These are phyloP conservation scores for Phialemoniopsis sp. DNA, from an alignment of 2,329 filamentous ascomycete species.

Conservation along the genomic window DNA sequence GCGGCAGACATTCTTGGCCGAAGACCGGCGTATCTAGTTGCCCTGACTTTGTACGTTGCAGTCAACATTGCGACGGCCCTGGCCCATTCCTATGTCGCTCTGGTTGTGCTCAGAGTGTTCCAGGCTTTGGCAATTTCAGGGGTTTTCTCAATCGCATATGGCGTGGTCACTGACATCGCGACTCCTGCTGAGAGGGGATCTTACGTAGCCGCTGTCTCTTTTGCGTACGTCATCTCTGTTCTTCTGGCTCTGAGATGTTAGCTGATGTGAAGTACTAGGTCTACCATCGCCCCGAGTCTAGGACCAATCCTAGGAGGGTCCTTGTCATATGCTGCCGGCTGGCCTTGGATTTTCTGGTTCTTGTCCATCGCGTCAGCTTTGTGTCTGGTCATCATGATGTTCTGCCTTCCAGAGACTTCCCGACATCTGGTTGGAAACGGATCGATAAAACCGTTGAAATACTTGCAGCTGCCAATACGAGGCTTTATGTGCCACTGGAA, in stretches of 20 bases:
- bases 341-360: slow-evolving; percentile 34
- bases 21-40: not conserved
- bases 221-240: not conserved
- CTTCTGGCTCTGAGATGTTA: not conserved
- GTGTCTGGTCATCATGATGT: slow-evolving; percentile 10
- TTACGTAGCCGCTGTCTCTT: not conserved
- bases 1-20: slow-evolving; percentile 1
- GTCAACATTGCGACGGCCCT: slow-evolving; percentile 1
- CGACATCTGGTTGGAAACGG: slow-evolving; percentile 25
- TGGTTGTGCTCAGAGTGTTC: slow-evolving; percentile 2
- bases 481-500: not conserved
- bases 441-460: slow-evolving; percentile 3
- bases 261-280: no score
- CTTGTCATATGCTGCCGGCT: slow-evolving; percentile 24
- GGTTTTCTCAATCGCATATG: not conserved
- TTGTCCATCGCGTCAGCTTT: slow-evolving; percentile 23
- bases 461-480: not conserved
- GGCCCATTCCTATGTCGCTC: slow-evolving; percentile 1
- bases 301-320: slow-evolving; percentile 28
- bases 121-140: slow-evolving; percentile 2
- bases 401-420: slow-evolving; percentile 24
- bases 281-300: slow-evolving; percentile 7
- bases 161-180: not conserved
- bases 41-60: not conserved
- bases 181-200: not conserved